These are phyloP conservation scores for Kalaharituber pfeilii DNA, from an alignment of 2,329 filamentous ascomycete genomes.

Conservation along the genomic window DNA sequence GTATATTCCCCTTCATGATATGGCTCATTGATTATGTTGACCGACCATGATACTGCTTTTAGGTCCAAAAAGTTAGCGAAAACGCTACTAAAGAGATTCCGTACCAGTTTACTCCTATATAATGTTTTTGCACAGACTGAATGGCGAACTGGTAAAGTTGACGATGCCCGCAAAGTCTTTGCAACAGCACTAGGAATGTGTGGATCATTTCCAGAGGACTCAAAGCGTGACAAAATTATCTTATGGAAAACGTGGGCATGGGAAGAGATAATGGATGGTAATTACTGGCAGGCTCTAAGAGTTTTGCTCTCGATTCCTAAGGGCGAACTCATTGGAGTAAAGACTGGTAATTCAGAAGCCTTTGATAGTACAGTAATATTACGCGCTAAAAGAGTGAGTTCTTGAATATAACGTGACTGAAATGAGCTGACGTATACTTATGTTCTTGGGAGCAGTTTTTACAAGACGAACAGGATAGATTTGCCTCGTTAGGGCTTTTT, in stretches of 20 bases:
- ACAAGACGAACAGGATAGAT: conserved; percentile 15
- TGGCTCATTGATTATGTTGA: not conserved
- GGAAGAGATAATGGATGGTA: conserved; percentile 39
- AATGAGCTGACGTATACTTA: conserved; percentile 31
- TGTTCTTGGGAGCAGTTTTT: conserved; percentile 27
- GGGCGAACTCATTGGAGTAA: conserved; percentile 9
- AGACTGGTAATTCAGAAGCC: conserved; percentile 17
- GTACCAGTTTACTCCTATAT: conserved; percentile 51
- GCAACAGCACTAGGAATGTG: conserved; percentile 46
- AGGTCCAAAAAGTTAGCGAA: conserved; percentile 52
- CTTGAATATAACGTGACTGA: not conserved
- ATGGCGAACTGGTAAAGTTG: conserved; percentile 37
- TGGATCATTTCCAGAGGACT: conserved; percentile 26
- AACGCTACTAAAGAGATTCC: conserved; percentile 48
- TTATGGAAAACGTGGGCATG: conserved; percentile 50
- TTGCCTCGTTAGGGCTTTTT: conserved; percentile 34
- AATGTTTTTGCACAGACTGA: conserved; percentile 65
- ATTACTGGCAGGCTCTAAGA: conserved; percentile 19
- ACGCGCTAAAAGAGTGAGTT: conserved; percentile 28
- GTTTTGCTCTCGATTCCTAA: conserved; percentile 25
- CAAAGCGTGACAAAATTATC: conserved; percentile 28
- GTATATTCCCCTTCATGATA: too few species aligned
- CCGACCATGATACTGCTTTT: not conserved
- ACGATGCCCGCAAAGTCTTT: conserved; percentile 47
- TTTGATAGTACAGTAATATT: conserved; percentile 22